Evolutionary conservation across 257 asterid species (phyloP).

Genomic region (Knoxia roxburghii): DNA sequence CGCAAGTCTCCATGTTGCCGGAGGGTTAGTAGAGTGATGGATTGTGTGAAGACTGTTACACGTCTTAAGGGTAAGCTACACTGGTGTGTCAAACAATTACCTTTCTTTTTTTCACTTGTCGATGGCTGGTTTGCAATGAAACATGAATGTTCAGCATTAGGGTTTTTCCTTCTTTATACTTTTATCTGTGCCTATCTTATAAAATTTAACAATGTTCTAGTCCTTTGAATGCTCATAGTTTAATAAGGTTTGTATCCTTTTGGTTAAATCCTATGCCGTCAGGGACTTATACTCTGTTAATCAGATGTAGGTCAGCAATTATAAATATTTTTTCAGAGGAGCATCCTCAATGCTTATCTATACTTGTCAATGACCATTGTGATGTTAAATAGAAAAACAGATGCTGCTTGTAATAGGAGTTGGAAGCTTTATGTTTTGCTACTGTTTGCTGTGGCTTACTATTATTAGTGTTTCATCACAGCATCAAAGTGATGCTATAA

Average conservation of each 20-base stretch:
- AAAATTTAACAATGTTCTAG: background rate
- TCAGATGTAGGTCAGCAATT: background rate
- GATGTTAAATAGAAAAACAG: background rate
- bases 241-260: background rate
- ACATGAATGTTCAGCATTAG: background rate
- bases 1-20: slow-evolving; percentile 58
- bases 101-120: no score
- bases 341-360: background rate
- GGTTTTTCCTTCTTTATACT: background rate
- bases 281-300: background rate
- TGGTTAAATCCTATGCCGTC: background rate
- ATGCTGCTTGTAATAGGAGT: background rate
- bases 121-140: background rate
- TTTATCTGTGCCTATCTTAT: background rate
- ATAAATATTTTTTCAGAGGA: background rate
- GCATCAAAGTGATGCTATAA: background rate
- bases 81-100: background rate
- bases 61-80: slow-evolving; percentile 52
- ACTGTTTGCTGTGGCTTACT: background rate
- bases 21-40: slow-evolving; percentile 72
- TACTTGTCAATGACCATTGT: background rate
- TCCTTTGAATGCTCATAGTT: background rate
- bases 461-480: background rate
- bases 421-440: background rate
- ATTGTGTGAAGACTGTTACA: slow-evolving; percentile 41